Evolutionary conservation across 352 stramenopile genomes (phyloP).

Genomic region (Halophytophthora batemanensis): DNA sequence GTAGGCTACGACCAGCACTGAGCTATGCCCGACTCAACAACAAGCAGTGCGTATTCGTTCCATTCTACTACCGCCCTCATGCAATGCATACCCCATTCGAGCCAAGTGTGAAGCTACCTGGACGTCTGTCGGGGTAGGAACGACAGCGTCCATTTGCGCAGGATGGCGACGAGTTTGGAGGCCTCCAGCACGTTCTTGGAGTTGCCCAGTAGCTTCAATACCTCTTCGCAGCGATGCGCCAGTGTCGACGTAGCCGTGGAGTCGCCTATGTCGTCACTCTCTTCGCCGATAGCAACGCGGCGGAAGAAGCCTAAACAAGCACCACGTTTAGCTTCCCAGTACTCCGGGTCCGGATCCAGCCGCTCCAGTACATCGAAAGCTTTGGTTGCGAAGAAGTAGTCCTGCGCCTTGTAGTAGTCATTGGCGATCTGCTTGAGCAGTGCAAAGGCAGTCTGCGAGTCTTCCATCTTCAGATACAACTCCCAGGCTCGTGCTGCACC

Average conservation of each 20-base stretch:
- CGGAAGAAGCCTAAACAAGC: slow-evolving; percentile 65
- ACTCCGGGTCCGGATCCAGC: slow-evolving; percentile 64
- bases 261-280: slow-evolving; percentile 11
- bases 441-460: slow-evolving; percentile 37
- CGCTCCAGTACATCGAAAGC: slow-evolving; percentile 75
- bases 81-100: too few species aligned
- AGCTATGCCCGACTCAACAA: not conserved
- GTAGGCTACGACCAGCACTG: not conserved
- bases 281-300: slow-evolving; percentile 39
- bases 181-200: slow-evolving; percentile 61
- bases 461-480: slow-evolving; percentile 59
- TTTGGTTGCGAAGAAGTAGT: slow-evolving; percentile 65
- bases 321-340: slow-evolving; percentile 75
- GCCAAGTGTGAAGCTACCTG: too few species aligned
- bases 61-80: not conserved
- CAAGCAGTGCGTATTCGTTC: not conserved
- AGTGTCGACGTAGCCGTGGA: not conserved
- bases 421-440: slow-evolving; percentile 68
- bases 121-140: not conserved
- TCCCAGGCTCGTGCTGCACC: slow-evolving; percentile 50
- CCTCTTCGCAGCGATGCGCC: slow-evolving; percentile 35
- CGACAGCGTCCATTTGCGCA: slow-evolving; percentile 37
- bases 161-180: slow-evolving; percentile 35
- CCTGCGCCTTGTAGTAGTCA: slow-evolving; percentile 55
- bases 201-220: slow-evolving; percentile 42